A percentile compares a stretch with the other conserved stretches of the same genome.
These are phyloP conservation scores for Tuber microsphaerosporum DNA, from an alignment of 495 filamentous ascomycete species.

Conservation along the genomic window DNA sequence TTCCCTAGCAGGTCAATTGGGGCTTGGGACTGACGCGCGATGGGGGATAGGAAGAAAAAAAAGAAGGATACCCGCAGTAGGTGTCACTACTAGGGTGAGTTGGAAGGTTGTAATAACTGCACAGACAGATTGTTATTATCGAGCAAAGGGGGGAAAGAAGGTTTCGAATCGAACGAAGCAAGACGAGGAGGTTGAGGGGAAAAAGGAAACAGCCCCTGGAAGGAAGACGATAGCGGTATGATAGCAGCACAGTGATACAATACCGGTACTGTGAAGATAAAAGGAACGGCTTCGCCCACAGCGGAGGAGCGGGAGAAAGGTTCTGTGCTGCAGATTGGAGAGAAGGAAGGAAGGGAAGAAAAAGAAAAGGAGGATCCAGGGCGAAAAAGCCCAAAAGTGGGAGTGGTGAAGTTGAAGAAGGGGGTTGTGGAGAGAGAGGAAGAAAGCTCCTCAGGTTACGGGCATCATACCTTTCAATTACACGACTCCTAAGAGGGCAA, in stretches of 20 bases:
- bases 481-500: conserved; percentile 11
- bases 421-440: background rate
- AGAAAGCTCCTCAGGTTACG: background rate
- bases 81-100: conserved; percentile 32
- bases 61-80: conserved; percentile 26
- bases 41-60: background rate
- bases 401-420: conserved; percentile 4
- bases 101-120: conserved; percentile 12
- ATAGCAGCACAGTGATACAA: background rate
- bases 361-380: conserved; percentile 9
- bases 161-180: conserved; percentile 13
- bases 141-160: conserved; percentile 15
- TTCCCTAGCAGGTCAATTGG: conserved; percentile 33
- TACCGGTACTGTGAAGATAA: background rate
- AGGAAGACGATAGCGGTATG: background rate
- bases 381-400: conserved; percentile 13
- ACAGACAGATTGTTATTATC: conserved; percentile 11
- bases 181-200: conserved; percentile 19
- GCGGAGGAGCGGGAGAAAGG: conserved; percentile 28
- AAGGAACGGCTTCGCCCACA: background rate
- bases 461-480: background rate
- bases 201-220: conserved; percentile 1
- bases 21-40: conserved; percentile 1
- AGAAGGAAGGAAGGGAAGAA: conserved; percentile 18
- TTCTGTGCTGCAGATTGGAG: conserved; percentile 10